Evolutionary conservation across 1,139 yeast genomes (phyloP), one percentile per base, ranked within the genome.

Genomic region (Keqinozyma sinolaborantium): DNA sequence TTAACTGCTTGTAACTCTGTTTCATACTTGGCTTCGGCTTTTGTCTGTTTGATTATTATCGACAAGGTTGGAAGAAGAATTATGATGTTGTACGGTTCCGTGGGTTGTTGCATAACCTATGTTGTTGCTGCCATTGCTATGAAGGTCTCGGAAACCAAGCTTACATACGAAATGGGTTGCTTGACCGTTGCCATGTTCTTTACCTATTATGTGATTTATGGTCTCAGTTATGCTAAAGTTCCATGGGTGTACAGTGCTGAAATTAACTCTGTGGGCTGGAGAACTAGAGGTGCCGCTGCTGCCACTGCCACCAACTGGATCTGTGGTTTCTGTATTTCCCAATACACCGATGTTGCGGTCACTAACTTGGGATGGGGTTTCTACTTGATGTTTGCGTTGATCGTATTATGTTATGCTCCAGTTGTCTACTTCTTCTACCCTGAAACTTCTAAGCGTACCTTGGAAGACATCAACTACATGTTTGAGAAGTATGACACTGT

Each of bases 21-120:
- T 32, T 60, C 74, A 30, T 80, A 79, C 42, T 70, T 79, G 10
- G 45, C 77, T 16, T 69, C 76, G 34, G 74, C 84, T 20, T 59
- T 73, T 40, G 75, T 79, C 13, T 73, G 81, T 14, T 71, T 71
- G 51, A 69, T 72, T 52, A 50, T 74, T 43, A 64, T 79, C 45
- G 87, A 82, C 45, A 63, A 66, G 30, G 50, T 79, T 28, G 77
- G 78, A 38, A 79, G 84, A 47, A 75, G 90, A 64, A 72, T 63
- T 34, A 53, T 68, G 51, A 56, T 71, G 51, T 54, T 68, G 42
- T 51, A 51, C 35, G 75, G 75, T 26, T 68, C 73, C 15, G 30
- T 53, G 26, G 73, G 73, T 19, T 72, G 68, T 51, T 71, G 60
- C 38, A 34, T 56, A 26, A 45, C 70, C 2, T 51, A 60, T 51